These are phyloP conservation scores for Pythium graminicola DNA, from an alignment of 352 stramenopile species.

Conservation along the genomic window DNA sequence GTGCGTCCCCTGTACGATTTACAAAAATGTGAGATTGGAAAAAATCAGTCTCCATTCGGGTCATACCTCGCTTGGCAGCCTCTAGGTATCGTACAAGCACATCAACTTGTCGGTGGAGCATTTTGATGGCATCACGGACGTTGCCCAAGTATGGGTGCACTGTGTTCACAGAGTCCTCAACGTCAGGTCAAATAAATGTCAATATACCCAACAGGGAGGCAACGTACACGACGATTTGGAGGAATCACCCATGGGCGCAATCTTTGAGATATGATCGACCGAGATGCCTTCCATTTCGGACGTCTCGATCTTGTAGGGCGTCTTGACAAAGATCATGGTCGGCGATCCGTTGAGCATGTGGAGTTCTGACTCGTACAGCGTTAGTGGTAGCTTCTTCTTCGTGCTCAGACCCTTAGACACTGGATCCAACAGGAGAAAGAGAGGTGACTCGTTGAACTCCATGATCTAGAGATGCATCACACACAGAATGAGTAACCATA, in stretches of 20 bases:
- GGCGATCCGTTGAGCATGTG: conserved; percentile 77
- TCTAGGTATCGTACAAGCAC: conserved; percentile 68
- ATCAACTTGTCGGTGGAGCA: conserved; percentile 77
- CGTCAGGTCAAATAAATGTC: too few species aligned
- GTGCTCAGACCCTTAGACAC: conserved; percentile 49
- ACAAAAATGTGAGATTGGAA: too few species aligned
- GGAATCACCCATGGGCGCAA: conserved; percentile 57
- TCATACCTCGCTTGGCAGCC: conserved; percentile 58
- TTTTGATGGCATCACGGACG: conserved; percentile 76
- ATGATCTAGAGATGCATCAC: conserved; percentile 45
- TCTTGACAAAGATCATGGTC: conserved; percentile 87
- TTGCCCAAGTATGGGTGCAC: conserved; percentile 78
- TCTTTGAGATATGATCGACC: conserved; percentile 87
- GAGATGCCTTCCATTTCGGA: conserved; percentile 82
- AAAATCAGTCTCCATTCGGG: too few species aligned
- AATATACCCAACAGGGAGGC: conserved; percentile 7
- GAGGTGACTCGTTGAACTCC: conserved; percentile 82
- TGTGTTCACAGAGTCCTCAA: too few species aligned
- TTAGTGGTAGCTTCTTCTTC: conserved; percentile 87
- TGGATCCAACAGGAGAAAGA: conserved; percentile 75
- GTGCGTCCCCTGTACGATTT: conserved; percentile 37
- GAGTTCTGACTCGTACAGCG: conserved; percentile 81
- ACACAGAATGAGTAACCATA: not conserved
- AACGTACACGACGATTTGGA: conserved; percentile 67
- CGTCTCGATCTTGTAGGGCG: conserved; percentile 84